Percentiles rank a stretch among this genome's conserved stretches.
Evolutionary conservation across 164 flowering plant species (phyloP).

Genomic region (Tinospora cordifolia): DNA sequence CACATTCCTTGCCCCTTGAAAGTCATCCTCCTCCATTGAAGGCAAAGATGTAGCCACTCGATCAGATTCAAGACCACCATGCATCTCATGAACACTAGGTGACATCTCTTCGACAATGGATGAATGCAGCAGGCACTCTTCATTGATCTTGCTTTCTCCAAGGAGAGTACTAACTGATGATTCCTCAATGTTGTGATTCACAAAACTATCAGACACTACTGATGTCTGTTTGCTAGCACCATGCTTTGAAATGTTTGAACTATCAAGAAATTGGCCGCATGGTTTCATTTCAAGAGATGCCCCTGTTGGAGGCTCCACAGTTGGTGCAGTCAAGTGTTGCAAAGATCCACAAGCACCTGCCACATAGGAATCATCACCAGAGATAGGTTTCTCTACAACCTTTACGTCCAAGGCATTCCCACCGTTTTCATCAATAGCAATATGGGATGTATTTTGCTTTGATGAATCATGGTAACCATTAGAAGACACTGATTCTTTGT

Average conservation of each 20-base stretch:
- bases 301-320: constrained; percentile 9
- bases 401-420: constrained; percentile 16
- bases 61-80: constrained; percentile 10
- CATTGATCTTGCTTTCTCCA: constrained; percentile 5
- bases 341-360: constrained; percentile 15
- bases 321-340: constrained; percentile 17
- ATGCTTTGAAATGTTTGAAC: constrained; percentile 10
- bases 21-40: constrained; percentile 18
- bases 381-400: constrained; percentile 12
- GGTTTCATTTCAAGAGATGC: constrained; percentile 13
- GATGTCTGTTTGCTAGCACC: constrained; percentile 16
- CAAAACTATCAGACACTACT: constrained; percentile 13
- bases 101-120: constrained; percentile 12
- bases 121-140: constrained; percentile 11
- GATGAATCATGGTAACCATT: constrained; percentile 21
- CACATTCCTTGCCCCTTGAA: constrained; percentile 13
- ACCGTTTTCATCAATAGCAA: constrained; percentile 12
- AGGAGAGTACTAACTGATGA: constrained; percentile 9
- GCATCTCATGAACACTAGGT: constrained; percentile 12
- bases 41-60: constrained; percentile 12
- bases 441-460: constrained; percentile 12
- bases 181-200: constrained; percentile 11
- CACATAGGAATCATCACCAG: constrained; percentile 13
- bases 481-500: constrained; percentile 8
- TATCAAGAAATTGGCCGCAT: constrained; percentile 10